phyloP scores from a whole-genome alignment of 2,329 filamentous ascomycete species.

The Aspergillus sergii region DNA sequence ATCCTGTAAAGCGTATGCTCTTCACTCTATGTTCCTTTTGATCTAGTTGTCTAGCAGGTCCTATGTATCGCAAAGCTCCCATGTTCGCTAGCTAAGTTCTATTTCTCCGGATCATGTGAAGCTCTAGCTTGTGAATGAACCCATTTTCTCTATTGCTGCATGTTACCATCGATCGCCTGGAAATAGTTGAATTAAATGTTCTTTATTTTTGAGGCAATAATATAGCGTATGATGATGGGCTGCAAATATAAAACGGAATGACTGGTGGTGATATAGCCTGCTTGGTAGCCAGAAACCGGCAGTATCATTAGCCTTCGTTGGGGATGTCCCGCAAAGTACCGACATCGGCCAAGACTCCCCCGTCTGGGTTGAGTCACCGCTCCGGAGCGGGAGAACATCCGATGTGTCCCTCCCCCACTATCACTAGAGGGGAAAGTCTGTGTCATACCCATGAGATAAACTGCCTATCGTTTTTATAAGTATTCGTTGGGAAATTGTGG shows the following conservation, averaged over 20 bases:
- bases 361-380: constrained; percentile 22
- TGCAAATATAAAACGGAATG: no score
- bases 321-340: constrained; percentile 6
- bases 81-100: not conserved
- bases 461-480: constrained; percentile 9
- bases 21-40: not conserved
- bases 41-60: not conserved
- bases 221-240: not conserved
- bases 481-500: not conserved
- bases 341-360: constrained; percentile 19
- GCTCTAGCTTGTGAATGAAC: not conserved
- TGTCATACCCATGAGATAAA: constrained; percentile 25
- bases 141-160: not conserved
- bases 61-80: not conserved
- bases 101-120: not conserved
- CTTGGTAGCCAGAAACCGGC: no score
- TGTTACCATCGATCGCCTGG: not conserved
- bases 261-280: no score
- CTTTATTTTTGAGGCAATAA: not conserved
- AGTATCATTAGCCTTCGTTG: not conserved
- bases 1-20: not conserved
- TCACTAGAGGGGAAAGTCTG: constrained; percentile 30
- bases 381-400: constrained; percentile 37
- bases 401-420: constrained; percentile 26
- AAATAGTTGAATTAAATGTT: not conserved